phyloP scores from a whole-genome alignment of 2,329 filamentous ascomycete species.

The Pseudocercospora musae region DNA sequence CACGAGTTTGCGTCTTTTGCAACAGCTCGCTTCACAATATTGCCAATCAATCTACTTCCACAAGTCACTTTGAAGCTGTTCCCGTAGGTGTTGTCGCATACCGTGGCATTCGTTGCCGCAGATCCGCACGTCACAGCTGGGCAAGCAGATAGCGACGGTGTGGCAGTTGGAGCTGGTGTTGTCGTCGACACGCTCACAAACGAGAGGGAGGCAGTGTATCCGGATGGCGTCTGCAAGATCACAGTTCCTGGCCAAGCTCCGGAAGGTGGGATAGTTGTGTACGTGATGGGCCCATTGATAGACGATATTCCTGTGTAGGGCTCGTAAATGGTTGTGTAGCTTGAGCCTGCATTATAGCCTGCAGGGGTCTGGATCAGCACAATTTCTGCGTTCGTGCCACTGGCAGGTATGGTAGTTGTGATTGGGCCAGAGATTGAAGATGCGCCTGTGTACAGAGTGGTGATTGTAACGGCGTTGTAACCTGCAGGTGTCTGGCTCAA shows the following conservation, averaged over 20 bases:
- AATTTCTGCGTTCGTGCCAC: constrained; percentile 6
- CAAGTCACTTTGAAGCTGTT: constrained; percentile 16
- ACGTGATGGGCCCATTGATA: constrained; percentile 1
- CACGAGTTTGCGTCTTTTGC: constrained; percentile 8
- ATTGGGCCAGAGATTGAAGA: constrained; percentile 7
- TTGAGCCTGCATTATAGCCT: constrained; percentile 2
- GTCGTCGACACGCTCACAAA: neutral
- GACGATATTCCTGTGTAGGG: neutral
- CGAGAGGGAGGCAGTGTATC: neutral
- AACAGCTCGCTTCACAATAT: constrained; percentile 7
- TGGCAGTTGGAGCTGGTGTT: neutral
- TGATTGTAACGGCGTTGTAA: constrained; percentile 1
- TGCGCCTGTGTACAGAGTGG: constrained; percentile 3
- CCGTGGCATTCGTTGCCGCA: constrained; percentile 5
- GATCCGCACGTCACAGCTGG: constrained; percentile 5
- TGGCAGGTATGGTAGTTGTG: constrained; percentile 11
- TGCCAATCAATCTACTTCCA: neutral
- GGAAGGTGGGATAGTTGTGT: constrained; percentile 8
- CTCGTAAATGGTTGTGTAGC: neutral
- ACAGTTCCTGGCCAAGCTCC: constrained; percentile 8
- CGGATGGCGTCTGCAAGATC: constrained; percentile 8
- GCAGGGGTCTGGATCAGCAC: constrained; percentile 11
- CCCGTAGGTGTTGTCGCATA: constrained; percentile 14
- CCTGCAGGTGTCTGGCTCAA: neutral
- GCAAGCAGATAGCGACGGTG: constrained; percentile 7